Percentiles rank a stretch among this genome's conserved stretches.
Evolutionary conservation across 2,329 filamentous ascomycete species (phyloP).

Genomic region (Epichloe baconii): DNA sequence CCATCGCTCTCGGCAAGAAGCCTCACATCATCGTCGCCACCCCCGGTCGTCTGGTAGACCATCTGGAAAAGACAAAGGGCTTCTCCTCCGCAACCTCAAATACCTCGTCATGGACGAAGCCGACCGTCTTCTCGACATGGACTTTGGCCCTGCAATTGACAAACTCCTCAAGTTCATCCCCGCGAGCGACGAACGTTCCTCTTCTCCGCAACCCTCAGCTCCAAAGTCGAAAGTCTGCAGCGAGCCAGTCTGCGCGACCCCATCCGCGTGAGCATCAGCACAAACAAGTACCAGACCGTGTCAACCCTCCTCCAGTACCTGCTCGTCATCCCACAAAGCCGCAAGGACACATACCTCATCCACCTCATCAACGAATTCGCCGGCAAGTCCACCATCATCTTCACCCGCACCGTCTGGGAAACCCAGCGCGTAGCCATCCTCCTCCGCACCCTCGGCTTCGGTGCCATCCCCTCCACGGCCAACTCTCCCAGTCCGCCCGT

Average conservation of each 20-base stretch:
- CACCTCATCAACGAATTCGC: conserved; percentile 75
- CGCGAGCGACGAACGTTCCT: conserved; percentile 69
- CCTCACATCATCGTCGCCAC: conserved; percentile 91
- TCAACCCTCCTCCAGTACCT: conserved; percentile 78
- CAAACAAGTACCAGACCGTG: conserved; percentile 82
- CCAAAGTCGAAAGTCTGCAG: conserved; percentile 85
- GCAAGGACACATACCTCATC: conserved; percentile 85
- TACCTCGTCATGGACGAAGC: conserved; percentile 95
- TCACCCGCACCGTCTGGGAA: conserved; percentile 85
- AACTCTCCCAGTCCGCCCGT: conserved; percentile 76
- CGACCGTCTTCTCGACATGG: conserved; percentile 80
- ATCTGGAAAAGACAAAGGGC: conserved; percentile 92
- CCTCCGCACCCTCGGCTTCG: conserved; percentile 72
- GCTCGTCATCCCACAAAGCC: conserved; percentile 70
- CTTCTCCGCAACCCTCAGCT: conserved; percentile 89
- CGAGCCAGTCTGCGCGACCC: conserved; percentile 79
- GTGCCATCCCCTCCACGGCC: conserved; percentile 83
- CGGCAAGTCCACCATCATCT: conserved; percentile 80
- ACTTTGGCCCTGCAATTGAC: conserved; percentile 85
- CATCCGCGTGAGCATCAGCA: conserved; percentile 67
- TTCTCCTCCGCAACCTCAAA: conserved; percentile 74
- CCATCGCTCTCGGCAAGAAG: conserved; percentile 87
- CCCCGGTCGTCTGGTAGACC: conserved; percentile 77
- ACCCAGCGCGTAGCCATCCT: conserved; percentile 76
- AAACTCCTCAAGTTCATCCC: conserved; percentile 87